A percentile compares a stretch with the other conserved stretches of the same genome.
phyloP scores from a whole-genome alignment of 1,139 yeast genomes.

The Kodamaea derodonti region DNA sequence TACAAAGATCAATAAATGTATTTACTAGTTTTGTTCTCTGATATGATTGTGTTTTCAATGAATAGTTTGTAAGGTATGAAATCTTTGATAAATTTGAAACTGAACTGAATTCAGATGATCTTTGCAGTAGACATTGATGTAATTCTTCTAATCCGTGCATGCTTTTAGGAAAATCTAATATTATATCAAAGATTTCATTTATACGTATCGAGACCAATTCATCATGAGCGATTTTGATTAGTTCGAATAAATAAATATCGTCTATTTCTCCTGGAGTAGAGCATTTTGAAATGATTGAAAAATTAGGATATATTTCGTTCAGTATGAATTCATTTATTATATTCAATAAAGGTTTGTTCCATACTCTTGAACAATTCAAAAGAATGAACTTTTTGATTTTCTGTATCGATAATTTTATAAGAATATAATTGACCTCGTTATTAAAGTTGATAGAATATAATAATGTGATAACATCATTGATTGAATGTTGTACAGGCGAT shows the following conservation, averaged over 20 bases:
- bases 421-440: constrained; percentile 32
- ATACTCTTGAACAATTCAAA: constrained; percentile 30
- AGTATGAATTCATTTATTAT: constrained; percentile 36
- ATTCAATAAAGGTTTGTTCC: constrained; percentile 41
- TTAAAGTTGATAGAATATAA: constrained; percentile 27
- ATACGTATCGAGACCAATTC: constrained; percentile 52
- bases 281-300: constrained; percentile 23
- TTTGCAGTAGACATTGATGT: constrained; percentile 38
- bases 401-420: constrained; percentile 39
- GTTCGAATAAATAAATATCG: constrained; percentile 23
- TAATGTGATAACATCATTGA: constrained; percentile 12
- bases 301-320: constrained; percentile 36
- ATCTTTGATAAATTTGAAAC: constrained; percentile 14
- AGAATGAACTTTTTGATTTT: constrained; percentile 38
- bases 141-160: constrained; percentile 62
- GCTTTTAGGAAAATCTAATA: constrained; percentile 57
- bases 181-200: constrained; percentile 62
- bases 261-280: constrained; percentile 14
- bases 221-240: constrained; percentile 38
- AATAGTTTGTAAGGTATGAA: constrained; percentile 18
- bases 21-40: constrained; percentile 55
- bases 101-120: constrained; percentile 3
- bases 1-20: constrained; percentile 50
- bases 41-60: constrained; percentile 24
- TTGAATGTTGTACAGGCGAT: neutral